phyloP scores from a whole-genome alignment of 306 rosid genomes.

The Vigna nakashimae region DNA sequence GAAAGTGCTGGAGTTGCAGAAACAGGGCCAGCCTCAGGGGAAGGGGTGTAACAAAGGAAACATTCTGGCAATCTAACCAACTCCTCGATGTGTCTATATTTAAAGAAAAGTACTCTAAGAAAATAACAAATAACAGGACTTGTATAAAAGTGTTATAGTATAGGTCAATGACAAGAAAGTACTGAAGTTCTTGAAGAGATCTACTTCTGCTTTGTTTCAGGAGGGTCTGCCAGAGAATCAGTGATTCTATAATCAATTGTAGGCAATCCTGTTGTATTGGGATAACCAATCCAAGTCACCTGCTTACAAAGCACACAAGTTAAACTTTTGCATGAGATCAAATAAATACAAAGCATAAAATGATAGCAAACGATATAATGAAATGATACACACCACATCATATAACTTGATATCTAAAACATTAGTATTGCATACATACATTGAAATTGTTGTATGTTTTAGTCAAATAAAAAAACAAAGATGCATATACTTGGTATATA shows the following conservation, averaged over 20 bases:
- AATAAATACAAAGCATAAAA: slow-evolving; percentile 22
- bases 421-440: background rate
- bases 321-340: slow-evolving; percentile 26
- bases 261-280: slow-evolving; percentile 98
- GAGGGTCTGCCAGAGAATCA: slow-evolving; percentile 93
- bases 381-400: slow-evolving; percentile 9
- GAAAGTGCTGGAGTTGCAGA: slow-evolving; percentile 23
- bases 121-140: background rate
- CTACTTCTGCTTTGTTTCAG: slow-evolving; percentile 87
- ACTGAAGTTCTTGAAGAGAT: slow-evolving; percentile 47
- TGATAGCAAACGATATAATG: slow-evolving; percentile 25
- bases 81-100: slow-evolving; percentile 14
- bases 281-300: slow-evolving; percentile 99
- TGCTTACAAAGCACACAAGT: slow-evolving; percentile 46
- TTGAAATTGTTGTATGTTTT: background rate
- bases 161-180: slow-evolving; percentile 45
- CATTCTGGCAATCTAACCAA: slow-evolving; percentile 27
- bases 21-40: slow-evolving; percentile 30
- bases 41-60: slow-evolving; percentile 31
- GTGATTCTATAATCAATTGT: slow-evolving; percentile 93
- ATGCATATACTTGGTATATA: background rate
- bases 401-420: slow-evolving; percentile 7
- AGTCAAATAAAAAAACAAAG: background rate
- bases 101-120: slow-evolving; percentile 8
- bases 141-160: slow-evolving; percentile 30